These are phyloP conservation scores for Dactylellina haptotyla DNA, from an alignment of 2,329 filamentous ascomycete genomes.

Conservation along the genomic window DNA sequence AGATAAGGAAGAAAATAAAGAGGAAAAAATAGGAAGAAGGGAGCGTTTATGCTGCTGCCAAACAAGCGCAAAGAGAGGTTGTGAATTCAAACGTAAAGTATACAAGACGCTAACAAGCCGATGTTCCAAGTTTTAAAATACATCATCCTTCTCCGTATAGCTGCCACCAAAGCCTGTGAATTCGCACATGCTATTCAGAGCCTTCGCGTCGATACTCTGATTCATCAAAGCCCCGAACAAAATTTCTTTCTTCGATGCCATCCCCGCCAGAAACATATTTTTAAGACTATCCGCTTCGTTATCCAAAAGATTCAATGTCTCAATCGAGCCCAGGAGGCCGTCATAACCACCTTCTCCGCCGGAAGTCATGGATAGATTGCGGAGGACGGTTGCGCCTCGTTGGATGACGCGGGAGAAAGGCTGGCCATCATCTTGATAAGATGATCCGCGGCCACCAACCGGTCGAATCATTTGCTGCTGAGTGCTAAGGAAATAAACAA, in stretches of 20 bases:
- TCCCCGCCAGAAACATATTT: conserved; percentile 68
- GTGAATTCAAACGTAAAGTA: too few relatives aligned
- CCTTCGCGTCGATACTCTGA: conserved; percentile 44
- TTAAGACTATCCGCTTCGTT: conserved; percentile 62
- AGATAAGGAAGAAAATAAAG: too few relatives aligned
- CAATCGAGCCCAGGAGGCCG: conserved; percentile 65
- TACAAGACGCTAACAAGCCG: not conserved
- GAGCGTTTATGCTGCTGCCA: too few relatives aligned
- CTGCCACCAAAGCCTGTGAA: conserved; percentile 38
- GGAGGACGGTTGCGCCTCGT: conserved; percentile 74
- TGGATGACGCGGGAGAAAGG: conserved; percentile 68
- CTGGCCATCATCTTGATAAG: conserved; percentile 56
- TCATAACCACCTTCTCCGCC: conserved; percentile 52
- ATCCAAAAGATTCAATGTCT: conserved; percentile 39
- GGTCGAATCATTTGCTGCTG: conserved; percentile 66
- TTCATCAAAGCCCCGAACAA: conserved; percentile 73
- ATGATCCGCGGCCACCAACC: conserved; percentile 60
- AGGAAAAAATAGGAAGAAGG: too few relatives aligned
- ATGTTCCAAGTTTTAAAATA: conserved; percentile 8
- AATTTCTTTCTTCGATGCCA: conserved; percentile 74
- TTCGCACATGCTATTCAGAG: conserved; percentile 44
- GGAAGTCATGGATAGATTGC: conserved; percentile 74
- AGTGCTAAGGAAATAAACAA: conserved; percentile 77
- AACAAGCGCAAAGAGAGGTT: too few relatives aligned
- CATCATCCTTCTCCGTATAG: conserved; percentile 27